Evolutionary conservation across 164 flowering plant genomes (phyloP), one percentile per base, ranked within the genome.

Genomic region (Vitis amurensis): DNA sequence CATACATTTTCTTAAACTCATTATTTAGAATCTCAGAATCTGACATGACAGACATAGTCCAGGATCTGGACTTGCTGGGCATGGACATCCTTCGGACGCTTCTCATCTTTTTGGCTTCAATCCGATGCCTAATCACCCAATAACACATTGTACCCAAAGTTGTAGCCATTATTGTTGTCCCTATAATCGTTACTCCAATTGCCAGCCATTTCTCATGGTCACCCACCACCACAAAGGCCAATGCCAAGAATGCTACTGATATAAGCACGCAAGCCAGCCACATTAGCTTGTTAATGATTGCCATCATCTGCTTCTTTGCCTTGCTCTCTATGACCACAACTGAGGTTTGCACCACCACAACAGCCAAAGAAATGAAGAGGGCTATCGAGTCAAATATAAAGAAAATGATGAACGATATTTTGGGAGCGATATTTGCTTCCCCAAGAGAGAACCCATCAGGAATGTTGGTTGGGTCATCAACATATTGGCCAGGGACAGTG

Each of bases 271-370:
- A 91, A 3, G 97, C 97, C 56, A 92, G 31, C 99, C 99, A 95
- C 99, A 95, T 95, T 12, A 95, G 82, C 87, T 95, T 95, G 92
- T 95, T 95, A 37, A 95, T 95, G 50, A 87, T 59, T 0, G 94
- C 88, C 96, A 93, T 90, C 96, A 93, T 85, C 73, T 88, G 87
- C 80, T 93, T 93, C 88, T 95, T 95, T 11, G 97, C 98, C 79
- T 89, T 91, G 82, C 93, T 88, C 73, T 94, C 98, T 58, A 91
- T 90, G 8, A 93, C 89, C 50, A 94, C 96, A n/a, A 94, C 88
- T 1, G 99, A 94, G 2, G 98, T 94, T 60, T 94, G 99, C 27
- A 94, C 98, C 55, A 81, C 85, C 64, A 79, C 85, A 4, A 81
- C 85, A 3, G 85, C 85, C 37, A 79, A 69, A 3, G 85, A 82